Evolutionary conservation across 306 rosid genomes (phyloP), one percentile per base, ranked within the genome.

Genomic region (Cajanus cajan): DNA sequence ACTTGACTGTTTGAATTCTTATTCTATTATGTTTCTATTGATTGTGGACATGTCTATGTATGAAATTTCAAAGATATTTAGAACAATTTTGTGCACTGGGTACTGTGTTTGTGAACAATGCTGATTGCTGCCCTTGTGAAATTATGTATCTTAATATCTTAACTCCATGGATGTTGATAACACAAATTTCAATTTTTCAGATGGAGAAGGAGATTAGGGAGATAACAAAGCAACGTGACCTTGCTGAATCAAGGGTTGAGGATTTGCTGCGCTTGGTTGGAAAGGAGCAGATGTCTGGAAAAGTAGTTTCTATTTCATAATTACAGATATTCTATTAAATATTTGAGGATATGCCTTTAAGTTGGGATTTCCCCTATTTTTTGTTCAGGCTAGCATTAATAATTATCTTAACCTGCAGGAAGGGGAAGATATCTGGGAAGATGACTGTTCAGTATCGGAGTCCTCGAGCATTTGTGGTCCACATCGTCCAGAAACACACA

Each of bases 171-270:
- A 79, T 74, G 40, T 62, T 54, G 43, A 8, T 87, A 45, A 72
- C 22, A 18, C 11, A 68, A 40, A 45, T 78, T 71, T 73, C 59
- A 16, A 68, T 78, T 58, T 55, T 86, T 86, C 94, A 95, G 99
- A 85, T 96, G 99, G 98, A 86, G 39, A 96, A 88, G 85, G 93
- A 96, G 82, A 89, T 89, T 70, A 87, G 83, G 82, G 98, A 96
- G 85, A 87, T 96, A 71, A 87, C 87, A 15, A 93, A 90, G 92
- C 97, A 96, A 65, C 89, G 96, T 14, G 96, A 93, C 86, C 95
- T 96, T 74, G 97, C 98, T 76, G 88, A 96, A 79, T 96, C 99
- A 66, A 97, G 96, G 83, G 81, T 90, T 80, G 86, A 91, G 83
- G 99, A 93, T 84, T 88, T 96, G 78, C 86, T 93, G 13, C 85